Base-by-base conservation (phyloP, 2,329 filamentous ascomycete species). In the Nakataea oryzae region DNA sequence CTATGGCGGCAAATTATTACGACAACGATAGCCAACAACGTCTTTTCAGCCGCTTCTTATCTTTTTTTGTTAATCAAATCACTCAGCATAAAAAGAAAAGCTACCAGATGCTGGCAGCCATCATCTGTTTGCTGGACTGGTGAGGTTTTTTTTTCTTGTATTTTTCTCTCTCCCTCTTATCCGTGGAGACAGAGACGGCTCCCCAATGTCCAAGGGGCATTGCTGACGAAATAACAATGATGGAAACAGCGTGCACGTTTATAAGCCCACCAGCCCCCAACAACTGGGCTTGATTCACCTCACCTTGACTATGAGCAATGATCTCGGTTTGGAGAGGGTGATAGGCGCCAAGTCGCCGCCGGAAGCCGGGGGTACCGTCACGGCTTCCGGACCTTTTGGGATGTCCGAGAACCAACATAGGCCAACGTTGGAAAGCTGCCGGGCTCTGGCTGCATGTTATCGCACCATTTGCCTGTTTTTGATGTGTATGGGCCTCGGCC, bases 401-500 rank as follows among this genome's bases (percentile, higher is more conserved):
- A 24, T 64, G n/a, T 54, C 32, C 4, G 62, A 59, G 2, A 59
- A 62, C 6, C 62, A 63, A 24, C 27, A 58, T 8, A 64, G 64
- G n/a, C 67, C 66, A 59, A 66, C 65, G 2, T 55, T 64, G n/a
- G 77, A 78, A 28, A 76, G 77, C 61, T 74, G 77, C 60, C 72
- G 77, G 58, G 76, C 77, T 2, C 70, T 77, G 14, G 73, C 74
- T 3, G 78, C 76, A 4, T 73, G 75, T 30, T 79, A 75, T 64
- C 77, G 76, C 63, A 66, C 79, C 14, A 74, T 74, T 13, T 76
- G 75, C 14, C 61, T 63, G 29, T 41, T 67, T 14, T 60, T 62
- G 7, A 58, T 54, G 34, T 32, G 41, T 24, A 34, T 61, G 7
- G 28, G 34, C 7, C 59, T 57, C 41, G 62, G 64, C 55, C 50